Conservation (phyloP, 2,329 filamentous ascomycete genomes). For the Cercospora zeae-maydis region DNA sequence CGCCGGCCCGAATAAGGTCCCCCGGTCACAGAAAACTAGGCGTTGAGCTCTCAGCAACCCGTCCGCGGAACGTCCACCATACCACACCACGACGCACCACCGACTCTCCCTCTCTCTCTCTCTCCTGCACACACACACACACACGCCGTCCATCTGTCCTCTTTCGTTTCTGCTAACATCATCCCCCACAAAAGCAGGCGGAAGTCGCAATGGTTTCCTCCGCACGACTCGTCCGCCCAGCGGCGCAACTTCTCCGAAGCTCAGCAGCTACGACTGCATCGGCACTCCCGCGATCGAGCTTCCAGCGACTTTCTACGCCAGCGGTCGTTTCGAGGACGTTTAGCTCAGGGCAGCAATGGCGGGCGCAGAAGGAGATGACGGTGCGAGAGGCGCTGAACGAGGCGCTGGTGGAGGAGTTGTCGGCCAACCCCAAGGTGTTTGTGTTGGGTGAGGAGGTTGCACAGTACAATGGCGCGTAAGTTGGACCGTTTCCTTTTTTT, state of each 20-base stretch:
- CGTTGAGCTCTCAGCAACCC: constrained; percentile 4
- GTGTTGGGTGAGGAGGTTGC: constrained; percentile 96
- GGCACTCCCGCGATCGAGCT: constrained; percentile 50
- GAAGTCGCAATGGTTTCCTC: constrained; percentile 48
- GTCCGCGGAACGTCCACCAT: too few species aligned
- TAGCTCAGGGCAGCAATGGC: constrained; percentile 53
- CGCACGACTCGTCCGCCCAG: constrained; percentile 61
- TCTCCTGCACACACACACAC: neutral
- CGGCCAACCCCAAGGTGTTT: constrained; percentile 91
- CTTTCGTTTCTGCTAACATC: neutral
- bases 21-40: neutral
- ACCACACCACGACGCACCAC: neutral
- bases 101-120: neutral
- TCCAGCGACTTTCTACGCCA: constrained; percentile 48
- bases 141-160: neutral
- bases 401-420: constrained; percentile 95
- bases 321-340: constrained; percentile 52
- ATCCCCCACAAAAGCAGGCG: neutral
- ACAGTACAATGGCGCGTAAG: constrained; percentile 94
- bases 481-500: too few species aligned
- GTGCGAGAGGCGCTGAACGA: constrained; percentile 97
- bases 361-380: constrained; percentile 74
- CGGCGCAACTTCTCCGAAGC: constrained; percentile 59
- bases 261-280: constrained; percentile 40
- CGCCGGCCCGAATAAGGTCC: neutral